phyloP scores from a whole-genome alignment of 2,329 filamentous ascomycete genomes.

The Colletotrichum cuscutae region DNA sequence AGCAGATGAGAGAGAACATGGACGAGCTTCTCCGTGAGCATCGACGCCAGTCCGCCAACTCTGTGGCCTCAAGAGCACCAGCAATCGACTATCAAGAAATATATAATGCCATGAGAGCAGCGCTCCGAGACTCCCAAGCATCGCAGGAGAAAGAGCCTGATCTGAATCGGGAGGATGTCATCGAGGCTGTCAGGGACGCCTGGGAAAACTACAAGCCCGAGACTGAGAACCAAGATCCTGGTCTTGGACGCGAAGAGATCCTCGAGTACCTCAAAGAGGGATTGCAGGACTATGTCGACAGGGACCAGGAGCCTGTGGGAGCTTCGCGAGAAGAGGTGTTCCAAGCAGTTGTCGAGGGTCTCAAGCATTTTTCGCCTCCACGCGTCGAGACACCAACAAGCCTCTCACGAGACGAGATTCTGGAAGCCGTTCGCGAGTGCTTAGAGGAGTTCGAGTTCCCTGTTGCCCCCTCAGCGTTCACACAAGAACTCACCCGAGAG shows the following conservation, averaged over 20 bases:
- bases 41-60: constrained; percentile 73
- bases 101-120: constrained; percentile 84
- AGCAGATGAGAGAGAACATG: constrained; percentile 86
- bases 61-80: constrained; percentile 69
- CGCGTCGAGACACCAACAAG: constrained; percentile 74
- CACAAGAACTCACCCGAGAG: constrained; percentile 66
- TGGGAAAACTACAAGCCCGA: constrained; percentile 97
- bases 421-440: constrained; percentile 85
- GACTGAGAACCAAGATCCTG: constrained; percentile 89
- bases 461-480: constrained; percentile 65
- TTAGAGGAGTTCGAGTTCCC: constrained; percentile 87
- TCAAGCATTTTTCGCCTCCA: constrained; percentile 83
- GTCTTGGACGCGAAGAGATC: constrained; percentile 90
- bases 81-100: constrained; percentile 83
- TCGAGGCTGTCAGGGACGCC: constrained; percentile 87
- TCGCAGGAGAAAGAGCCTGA: constrained; percentile 56
- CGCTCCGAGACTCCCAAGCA: constrained; percentile 71
- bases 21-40: constrained; percentile 82
- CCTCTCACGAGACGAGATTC: constrained; percentile 83
- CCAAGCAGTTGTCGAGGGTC: constrained; percentile 83
- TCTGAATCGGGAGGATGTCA: constrained; percentile 83
- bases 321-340: constrained; percentile 88
- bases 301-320: constrained; percentile 62
- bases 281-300: constrained; percentile 76
- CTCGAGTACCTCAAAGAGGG: constrained; percentile 88